A percentile compares a stretch with the other conserved stretches of the same genome.
phyloP scores from a whole-genome alignment of 208 protist species.

The Leishmania amazonensis region DNA sequence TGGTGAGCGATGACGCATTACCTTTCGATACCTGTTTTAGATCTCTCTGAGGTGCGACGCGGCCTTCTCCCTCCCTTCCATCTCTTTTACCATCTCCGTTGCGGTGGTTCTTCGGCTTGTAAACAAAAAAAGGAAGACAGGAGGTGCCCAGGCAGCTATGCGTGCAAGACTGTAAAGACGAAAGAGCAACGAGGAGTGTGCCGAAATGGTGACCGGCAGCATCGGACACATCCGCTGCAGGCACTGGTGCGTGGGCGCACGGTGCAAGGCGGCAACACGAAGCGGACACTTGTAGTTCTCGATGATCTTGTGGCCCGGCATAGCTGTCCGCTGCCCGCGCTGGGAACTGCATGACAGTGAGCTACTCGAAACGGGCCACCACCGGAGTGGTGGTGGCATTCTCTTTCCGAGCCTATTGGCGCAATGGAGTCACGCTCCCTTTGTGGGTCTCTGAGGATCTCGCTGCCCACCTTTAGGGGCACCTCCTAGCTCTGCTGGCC shows the following conservation, averaged over 20 bases:
- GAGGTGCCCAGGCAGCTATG: background rate
- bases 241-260: background rate
- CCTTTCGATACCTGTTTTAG: background rate
- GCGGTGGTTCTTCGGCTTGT: background rate
- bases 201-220: background rate
- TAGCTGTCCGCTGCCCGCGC: background rate
- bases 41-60: background rate
- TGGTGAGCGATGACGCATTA: background rate
- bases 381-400: background rate
- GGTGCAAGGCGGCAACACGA: no score
- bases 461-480: background rate
- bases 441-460: background rate
- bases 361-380: no score
- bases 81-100: background rate
- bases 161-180: background rate
- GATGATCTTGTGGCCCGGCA: no score
- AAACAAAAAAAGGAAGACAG: background rate
- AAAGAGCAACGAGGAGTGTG: background rate
- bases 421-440: background rate
- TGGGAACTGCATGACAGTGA: background rate
- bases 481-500: background rate
- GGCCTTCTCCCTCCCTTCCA: background rate
- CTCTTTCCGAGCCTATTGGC: no score
- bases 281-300: background rate
- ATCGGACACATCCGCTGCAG: background rate